phyloP scores from a whole-genome alignment of 2,329 filamentous ascomycete species.

The Fusarium stilboides region DNA sequence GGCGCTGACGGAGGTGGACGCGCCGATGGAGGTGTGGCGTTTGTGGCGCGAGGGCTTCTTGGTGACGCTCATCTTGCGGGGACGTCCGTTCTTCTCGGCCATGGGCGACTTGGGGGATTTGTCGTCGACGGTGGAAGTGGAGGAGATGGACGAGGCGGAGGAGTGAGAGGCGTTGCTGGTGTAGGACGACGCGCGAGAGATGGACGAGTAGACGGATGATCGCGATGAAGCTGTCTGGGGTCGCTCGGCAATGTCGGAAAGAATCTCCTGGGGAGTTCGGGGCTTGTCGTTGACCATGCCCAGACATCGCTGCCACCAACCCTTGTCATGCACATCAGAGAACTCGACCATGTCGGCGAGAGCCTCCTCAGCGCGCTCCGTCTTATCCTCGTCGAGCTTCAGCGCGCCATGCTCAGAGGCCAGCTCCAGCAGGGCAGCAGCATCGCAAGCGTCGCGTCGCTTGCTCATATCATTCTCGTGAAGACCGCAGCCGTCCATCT shows the following conservation, averaged over 20 bases:
- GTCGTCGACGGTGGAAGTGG: conserved; percentile 35
- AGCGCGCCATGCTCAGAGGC: conserved; percentile 49
- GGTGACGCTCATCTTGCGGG: conserved; percentile 52
- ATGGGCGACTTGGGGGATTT: conserved; percentile 40
- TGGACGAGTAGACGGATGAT: conserved; percentile 43
- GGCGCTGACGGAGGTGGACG: conserved; percentile 40
- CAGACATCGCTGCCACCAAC: conserved; percentile 51
- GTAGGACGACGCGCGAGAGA: conserved; percentile 50
- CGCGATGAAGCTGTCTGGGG: conserved; percentile 34
- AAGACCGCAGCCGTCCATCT: conserved; percentile 49
- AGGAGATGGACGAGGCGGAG: conserved; percentile 46
- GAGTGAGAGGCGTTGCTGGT: conserved; percentile 46
- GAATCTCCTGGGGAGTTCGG: conserved; percentile 48
- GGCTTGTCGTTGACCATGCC: conserved; percentile 46
- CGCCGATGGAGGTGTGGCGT: conserved; percentile 42
- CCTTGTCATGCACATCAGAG: conserved; percentile 48
- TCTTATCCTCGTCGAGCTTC: conserved; percentile 47
- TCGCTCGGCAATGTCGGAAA: conserved; percentile 49
- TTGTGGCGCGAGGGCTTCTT: conserved; percentile 47
- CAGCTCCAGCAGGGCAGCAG: conserved; percentile 47
- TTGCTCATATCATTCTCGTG: conserved; percentile 48
- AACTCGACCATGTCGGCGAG: conserved; percentile 48
- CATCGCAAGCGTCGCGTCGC: conserved; percentile 47
- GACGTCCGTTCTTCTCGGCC: conserved; percentile 45
- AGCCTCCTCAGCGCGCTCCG: conserved; percentile 47